These are phyloP conservation scores for Fonsecaea monophora DNA, from an alignment of 2,329 filamentous ascomycete genomes.

Conservation along the genomic window DNA sequence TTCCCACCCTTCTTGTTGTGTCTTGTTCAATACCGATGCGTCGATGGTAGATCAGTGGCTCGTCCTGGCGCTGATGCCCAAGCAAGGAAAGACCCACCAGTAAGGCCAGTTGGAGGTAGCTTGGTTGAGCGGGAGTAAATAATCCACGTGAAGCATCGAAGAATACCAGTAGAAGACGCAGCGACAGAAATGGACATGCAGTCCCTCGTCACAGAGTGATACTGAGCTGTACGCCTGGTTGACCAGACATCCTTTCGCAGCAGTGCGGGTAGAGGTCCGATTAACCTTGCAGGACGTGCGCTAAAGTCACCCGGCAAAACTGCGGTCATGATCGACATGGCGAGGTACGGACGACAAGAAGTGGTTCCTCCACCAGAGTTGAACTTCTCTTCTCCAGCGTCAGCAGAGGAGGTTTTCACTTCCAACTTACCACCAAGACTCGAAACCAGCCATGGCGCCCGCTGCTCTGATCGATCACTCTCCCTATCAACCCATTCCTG, in stretches of 20 bases:
- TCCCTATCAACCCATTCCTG: slow-evolving; percentile 79
- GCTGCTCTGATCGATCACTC: slow-evolving; percentile 76
- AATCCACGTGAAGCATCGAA: slow-evolving; percentile 8
- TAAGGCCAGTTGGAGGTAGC: slow-evolving; percentile 3
- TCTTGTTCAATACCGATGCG: slow-evolving; percentile 14
- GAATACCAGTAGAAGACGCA: slow-evolving; percentile 9
- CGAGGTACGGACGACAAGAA: neutral
- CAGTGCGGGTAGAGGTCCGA: neutral
- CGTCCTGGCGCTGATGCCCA: neutral
- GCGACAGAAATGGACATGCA: slow-evolving; percentile 15
- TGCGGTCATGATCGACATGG: slow-evolving; percentile 3
- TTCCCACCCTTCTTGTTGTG: slow-evolving; percentile 14
- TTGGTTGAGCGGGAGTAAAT: slow-evolving; percentile 3
- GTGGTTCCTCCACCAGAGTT: neutral
- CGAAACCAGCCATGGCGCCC: slow-evolving; percentile 48
- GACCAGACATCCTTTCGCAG: neutral
- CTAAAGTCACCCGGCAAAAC: slow-evolving; percentile 7
- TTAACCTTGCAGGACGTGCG: neutral
- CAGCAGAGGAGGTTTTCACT: neutral
- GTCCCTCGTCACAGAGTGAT: slow-evolving; percentile 5
- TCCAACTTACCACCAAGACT: neutral
- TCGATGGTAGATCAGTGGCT: neutral
- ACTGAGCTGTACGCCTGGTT: neutral
- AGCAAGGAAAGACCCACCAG: slow-evolving; percentile 1
- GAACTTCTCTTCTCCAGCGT: neutral